Evolutionary conservation across 2,329 filamentous ascomycete species (phyloP), one percentile per base, ranked within the genome.

Genomic region (Colletotrichum sp.): DNA sequence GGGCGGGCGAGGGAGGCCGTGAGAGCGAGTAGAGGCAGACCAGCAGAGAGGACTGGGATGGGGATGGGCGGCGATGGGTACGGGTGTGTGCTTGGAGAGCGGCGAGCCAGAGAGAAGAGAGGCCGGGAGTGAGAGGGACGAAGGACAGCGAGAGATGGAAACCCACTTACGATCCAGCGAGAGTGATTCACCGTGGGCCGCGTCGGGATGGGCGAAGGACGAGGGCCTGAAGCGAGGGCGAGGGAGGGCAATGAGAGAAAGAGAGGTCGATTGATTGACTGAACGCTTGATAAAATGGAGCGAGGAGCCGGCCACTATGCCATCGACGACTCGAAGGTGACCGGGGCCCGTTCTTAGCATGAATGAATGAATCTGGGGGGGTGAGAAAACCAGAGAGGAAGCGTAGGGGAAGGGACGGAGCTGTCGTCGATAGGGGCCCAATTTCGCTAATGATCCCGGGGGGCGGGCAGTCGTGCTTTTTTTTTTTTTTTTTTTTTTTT

Each of bases 381-480:
- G 78, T 80, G 79, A 79, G 76, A 81, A 78, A 62, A n/a, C 26
- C 59, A 64, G 63, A 60, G 49, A 79, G 78, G 79, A 76, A 80
- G 79, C 39, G 77, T 57, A 49, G 21, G 79, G 80, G 78, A 79
- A 60, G 59, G 26, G 30, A 59, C 39, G 44, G 18, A 62, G 57
- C 55, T 28, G 71, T 36, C 13, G 62, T 49, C 62, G 80, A 84
- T 83, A 82, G 82, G 82, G 80, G 81, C 77, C 80, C 81, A 87
- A 86, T 87, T 80, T 87, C 85, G 84, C 84, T 86, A 86, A 84
- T 79, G 12, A 81, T 80, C 34, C 63, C 39, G 80, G 80, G 80
- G 80, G 80, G 34, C 34, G 34, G 80, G 71, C 34, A 79, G 72
- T 77, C 76, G 78, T 80, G 80, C 77, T 78, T 79, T 80, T 70